Conservation (phyloP, 2,329 filamentous ascomycete species). For the Triangularia setosa region DNA sequence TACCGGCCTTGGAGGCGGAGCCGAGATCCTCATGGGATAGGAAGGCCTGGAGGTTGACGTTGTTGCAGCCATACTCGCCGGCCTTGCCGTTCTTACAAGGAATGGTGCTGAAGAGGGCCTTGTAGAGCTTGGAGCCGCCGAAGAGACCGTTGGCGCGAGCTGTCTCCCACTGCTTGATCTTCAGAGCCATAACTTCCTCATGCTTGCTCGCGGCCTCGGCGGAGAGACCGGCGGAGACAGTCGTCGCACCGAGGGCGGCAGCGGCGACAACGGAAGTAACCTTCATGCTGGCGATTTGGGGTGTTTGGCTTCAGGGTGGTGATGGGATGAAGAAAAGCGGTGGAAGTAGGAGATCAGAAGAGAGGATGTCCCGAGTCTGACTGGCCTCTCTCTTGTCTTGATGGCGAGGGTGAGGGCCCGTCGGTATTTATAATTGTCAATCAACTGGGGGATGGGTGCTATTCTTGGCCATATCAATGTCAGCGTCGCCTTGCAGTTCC, state of each 20-base stretch:
- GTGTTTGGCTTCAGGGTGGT: neutral
- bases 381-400: neutral
- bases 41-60: slow-evolving; percentile 20
- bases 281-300: slow-evolving; percentile 7
- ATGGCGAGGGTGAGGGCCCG: neutral
- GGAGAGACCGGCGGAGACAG: neutral
- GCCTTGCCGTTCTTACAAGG: slow-evolving; percentile 20
- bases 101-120: neutral
- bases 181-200: slow-evolving; percentile 13
- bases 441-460: neutral
- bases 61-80: slow-evolving; percentile 16
- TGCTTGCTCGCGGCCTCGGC: neutral
- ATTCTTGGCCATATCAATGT: neutral
- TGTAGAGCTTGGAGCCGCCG: slow-evolving; percentile 8
- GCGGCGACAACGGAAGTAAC: slow-evolving; percentile 9
- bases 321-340: neutral
- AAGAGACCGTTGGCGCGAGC: slow-evolving; percentile 10
- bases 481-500: neutral
- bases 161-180: slow-evolving; percentile 8
- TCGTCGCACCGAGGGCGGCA: slow-evolving; percentile 4
- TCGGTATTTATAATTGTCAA: neutral
- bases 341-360: neutral
- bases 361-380: neutral
- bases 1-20: slow-evolving; percentile 12
- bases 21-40: slow-evolving; percentile 20